These are phyloP conservation scores for Cryptosporidium baileyi DNA, from an alignment of 169 alveolate species.

Conservation along the genomic window DNA sequence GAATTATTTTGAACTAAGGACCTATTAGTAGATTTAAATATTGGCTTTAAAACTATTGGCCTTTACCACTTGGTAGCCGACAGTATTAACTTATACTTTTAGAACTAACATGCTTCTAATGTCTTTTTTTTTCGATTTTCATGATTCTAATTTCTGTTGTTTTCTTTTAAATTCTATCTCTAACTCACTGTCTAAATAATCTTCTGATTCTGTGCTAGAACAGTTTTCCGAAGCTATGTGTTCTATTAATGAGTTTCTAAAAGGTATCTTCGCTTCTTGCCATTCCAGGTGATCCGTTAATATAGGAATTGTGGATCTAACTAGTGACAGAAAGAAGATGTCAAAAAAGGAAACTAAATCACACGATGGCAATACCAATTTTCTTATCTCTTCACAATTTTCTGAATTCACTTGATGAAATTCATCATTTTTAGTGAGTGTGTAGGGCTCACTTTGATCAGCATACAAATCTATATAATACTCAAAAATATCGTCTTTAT, in stretches of 20 bases:
- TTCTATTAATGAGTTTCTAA: slow-evolving; percentile 39
- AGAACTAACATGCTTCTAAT: not conserved
- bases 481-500: slow-evolving; percentile 18
- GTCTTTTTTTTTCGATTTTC: not conserved
- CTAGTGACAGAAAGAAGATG: not conserved
- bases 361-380: slow-evolving; percentile 15
- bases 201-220: not conserved
- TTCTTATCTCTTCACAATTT: slow-evolving; percentile 31
- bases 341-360: slow-evolving; percentile 34
- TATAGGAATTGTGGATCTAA: slow-evolving; percentile 20
- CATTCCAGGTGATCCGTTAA: not conserved
- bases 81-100: slow-evolving; percentile 35
- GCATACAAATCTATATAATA: not conserved
- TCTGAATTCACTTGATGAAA: not conserved
- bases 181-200: slow-evolving; percentile 14
- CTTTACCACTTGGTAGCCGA: not conserved
- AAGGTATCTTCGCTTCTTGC: not conserved
- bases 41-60: not conserved
- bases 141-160: too few relatives aligned
- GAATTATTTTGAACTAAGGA: slow-evolving; percentile 89
- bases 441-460: not conserved
- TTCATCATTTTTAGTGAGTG: not conserved
- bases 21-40: not conserved
- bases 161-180: not conserved
- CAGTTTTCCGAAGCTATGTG: slow-evolving; percentile 22